A percentile compares a stretch with the other conserved stretches of the same genome.
These are phyloP conservation scores for Dalechampia spathulata DNA, from an alignment of 441 rosid genomes.

Conservation along the genomic window DNA sequence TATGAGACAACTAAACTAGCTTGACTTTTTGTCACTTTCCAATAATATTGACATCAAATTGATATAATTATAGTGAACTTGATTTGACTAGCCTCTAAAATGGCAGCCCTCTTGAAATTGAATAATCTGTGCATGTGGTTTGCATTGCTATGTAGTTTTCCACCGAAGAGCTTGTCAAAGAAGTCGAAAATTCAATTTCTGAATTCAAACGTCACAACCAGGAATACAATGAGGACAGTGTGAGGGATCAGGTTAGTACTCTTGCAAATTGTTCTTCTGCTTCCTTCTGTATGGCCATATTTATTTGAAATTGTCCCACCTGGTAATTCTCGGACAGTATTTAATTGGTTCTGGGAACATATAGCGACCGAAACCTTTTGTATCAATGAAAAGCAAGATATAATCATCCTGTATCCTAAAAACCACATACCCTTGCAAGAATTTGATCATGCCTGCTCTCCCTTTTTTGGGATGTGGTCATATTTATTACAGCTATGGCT, in stretches of 20 bases:
- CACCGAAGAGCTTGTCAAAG: constrained; percentile 77
- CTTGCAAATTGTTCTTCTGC: background rate
- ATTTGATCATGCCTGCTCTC: too few relatives aligned
- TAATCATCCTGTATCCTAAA: too few relatives aligned
- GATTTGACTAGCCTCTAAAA: background rate
- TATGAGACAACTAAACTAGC: background rate
- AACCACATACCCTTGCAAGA: too few relatives aligned
- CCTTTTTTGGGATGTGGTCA: too few relatives aligned
- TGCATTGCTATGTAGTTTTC: constrained; percentile 47
- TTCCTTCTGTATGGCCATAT: background rate
- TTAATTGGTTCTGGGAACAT: too few relatives aligned
- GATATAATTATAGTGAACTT: background rate
- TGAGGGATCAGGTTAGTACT: constrained; percentile 67
- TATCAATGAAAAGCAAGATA: too few relatives aligned
- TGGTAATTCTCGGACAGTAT: background rate
- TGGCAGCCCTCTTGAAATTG: background rate
- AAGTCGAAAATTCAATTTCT: constrained; percentile 68
- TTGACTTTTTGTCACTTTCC: too few relatives aligned
- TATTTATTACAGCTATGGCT: too few relatives aligned
- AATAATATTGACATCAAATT: background rate
- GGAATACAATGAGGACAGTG: constrained; percentile 72
- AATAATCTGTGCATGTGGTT: background rate
- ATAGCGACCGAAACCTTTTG: too few relatives aligned
- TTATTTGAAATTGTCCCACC: background rate
- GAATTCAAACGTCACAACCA: constrained; percentile 82